These are phyloP conservation scores for Spinacia oleracea DNA, from an alignment of 179 eudicot species.

Conservation along the genomic window DNA sequence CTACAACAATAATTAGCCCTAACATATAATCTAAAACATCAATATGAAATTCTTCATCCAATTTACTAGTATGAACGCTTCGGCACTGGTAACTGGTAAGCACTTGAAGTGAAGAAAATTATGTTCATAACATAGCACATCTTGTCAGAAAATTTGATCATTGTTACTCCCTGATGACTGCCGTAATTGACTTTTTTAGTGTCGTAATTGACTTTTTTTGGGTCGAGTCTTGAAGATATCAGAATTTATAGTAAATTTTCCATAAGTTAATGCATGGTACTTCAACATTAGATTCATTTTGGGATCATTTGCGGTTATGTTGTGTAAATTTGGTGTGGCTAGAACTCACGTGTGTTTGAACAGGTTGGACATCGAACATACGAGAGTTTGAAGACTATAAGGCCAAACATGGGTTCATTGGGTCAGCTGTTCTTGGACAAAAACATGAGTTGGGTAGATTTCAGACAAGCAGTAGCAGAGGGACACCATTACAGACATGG, in stretches of 20 bases:
- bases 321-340: neutral
- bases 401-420: slow-evolving; percentile 80
- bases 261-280: neutral
- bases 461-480: slow-evolving; percentile 64
- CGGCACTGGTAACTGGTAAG: no score
- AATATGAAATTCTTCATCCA: no score
- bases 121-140: neutral
- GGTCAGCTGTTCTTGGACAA: slow-evolving; percentile 84
- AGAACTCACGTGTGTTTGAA: neutral
- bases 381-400: slow-evolving; percentile 69
- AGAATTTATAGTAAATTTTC: neutral
- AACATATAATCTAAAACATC: no score
- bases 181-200: no score
- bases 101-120: neutral
- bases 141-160: neutral
- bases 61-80: no score
- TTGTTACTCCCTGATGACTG: neutral
- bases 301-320: neutral
- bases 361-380: slow-evolving; percentile 91
- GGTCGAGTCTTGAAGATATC: neutral
- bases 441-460: slow-evolving; percentile 84
- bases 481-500: slow-evolving; percentile 86
- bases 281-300: neutral
- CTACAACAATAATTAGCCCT: no score
- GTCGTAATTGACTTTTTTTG: neutral